These are phyloP conservation scores for Fusarium sp. DNA, from an alignment of 2,329 filamentous ascomycete species.

Conservation along the genomic window DNA sequence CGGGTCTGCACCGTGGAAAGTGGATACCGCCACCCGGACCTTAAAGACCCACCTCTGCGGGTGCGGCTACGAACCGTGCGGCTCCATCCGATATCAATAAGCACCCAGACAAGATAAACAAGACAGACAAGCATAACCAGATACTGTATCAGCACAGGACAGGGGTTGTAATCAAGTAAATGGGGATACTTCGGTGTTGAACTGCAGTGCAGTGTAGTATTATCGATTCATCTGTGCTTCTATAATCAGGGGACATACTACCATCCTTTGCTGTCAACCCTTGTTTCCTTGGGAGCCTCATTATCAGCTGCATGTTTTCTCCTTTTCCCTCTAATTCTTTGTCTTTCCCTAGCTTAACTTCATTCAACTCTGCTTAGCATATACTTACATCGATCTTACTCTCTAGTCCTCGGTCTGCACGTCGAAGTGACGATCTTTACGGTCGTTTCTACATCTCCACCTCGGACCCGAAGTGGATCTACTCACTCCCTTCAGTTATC, in stretches of 20 bases:
- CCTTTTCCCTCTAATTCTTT: background rate
- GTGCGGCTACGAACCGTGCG: slow-evolving; percentile 36
- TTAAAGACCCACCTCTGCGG: background rate
- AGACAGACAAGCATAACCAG: background rate
- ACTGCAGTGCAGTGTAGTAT: background rate
- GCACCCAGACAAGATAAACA: background rate
- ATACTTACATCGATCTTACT: background rate
- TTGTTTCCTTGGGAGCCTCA: slow-evolving; percentile 5
- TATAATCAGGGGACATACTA: slow-evolving; percentile 4
- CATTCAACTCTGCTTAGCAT: background rate
- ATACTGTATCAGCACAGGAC: background rate
- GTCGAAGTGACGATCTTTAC: background rate
- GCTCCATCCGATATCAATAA: slow-evolving; percentile 28
- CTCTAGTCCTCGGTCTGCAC: background rate
- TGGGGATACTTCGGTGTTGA: slow-evolving; percentile 45
- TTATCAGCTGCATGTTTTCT: background rate
- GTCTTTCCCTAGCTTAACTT: background rate
- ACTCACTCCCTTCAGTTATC: background rate
- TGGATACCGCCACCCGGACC: slow-evolving; percentile 12
- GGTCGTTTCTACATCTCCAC: background rate
- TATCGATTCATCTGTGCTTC: slow-evolving; percentile 24
- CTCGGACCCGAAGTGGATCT: slow-evolving; percentile 39
- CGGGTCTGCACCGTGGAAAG: slow-evolving; percentile 32
- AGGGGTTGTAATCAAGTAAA: background rate
- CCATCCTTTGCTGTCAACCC: slow-evolving; percentile 5